These are phyloP conservation scores for Aphanocladium album DNA, from an alignment of 2,329 filamentous ascomycete genomes.

Conservation along the genomic window DNA sequence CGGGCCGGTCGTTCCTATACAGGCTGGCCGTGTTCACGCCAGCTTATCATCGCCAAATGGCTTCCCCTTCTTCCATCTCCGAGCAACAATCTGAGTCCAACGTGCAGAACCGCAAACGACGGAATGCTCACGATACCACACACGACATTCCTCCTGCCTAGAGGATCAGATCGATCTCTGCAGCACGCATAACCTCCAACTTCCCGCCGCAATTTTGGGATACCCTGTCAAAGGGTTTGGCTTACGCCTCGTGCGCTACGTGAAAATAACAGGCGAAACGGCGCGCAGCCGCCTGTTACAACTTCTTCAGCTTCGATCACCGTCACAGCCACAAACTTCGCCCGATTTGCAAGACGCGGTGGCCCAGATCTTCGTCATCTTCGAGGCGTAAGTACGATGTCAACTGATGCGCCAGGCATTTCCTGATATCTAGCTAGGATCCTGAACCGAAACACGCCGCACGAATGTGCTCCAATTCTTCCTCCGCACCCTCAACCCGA, in stretches of 20 bases:
- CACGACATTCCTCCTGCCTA: not conserved
- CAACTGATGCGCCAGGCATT: not conserved
- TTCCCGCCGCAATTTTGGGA: conserved; percentile 25
- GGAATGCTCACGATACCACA: not conserved
- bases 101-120: not conserved
- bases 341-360: conserved; percentile 15
- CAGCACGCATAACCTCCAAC: conserved; percentile 2
- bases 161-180: not conserved
- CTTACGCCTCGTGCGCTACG: conserved; percentile 23
- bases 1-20: not conserved
- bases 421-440: not conserved
- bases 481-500: conserved; percentile 2
- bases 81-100: not conserved
- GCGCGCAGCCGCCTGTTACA: not conserved
- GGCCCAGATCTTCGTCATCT: conserved; percentile 21
- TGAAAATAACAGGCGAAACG: conserved; percentile 23
- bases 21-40: not conserved
- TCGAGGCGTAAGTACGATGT: conserved; percentile 18
- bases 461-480: not conserved
- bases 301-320: not conserved
- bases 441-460: not conserved
- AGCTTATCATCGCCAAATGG: not conserved
- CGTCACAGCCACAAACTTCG: not conserved
- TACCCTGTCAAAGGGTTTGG: conserved; percentile 21
- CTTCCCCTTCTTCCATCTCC: not conserved